Base-by-base conservation (phyloP, 169 alveolate genomes). In the Plasmodium gonderi region DNA sequence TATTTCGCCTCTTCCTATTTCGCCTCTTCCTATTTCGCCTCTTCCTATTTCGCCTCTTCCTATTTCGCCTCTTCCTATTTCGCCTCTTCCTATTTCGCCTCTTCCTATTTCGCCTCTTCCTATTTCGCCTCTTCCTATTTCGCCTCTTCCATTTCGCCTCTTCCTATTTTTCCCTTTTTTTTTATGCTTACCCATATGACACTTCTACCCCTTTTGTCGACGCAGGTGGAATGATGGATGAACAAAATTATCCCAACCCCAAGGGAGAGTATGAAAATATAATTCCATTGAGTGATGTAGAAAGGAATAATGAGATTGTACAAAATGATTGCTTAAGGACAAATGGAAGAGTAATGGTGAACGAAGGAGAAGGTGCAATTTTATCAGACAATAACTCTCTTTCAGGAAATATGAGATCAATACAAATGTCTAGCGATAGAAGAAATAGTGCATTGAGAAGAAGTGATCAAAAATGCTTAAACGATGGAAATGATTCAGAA, bases 381-480 rank as follows among this genome's bases (percentile, higher is more conserved):
- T 44, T 79, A 14, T 83, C 83, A 7, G 51, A 40, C 11, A 51
- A 83, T 17, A 83, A 83, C 29, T 83, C 82, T 14, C 36, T 69
- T 12, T 29, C 77, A 3, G 83, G 47, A 40, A 69, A 83, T 29
- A 69, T 83, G 45, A 45, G 92, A 49, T 83, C 92, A 40, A 83
- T 83, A 17, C 92, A 83, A 72, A 83, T 83, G 92, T 31, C 92
- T 8, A 83, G 92, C 64, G 51, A 64, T 31, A 47, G 83, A 83
- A 33, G 77, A 49, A 69, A 83, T 14, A 80, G 91, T 80, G 68
- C 91, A 38, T 14, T 80, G 29, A 20, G 81, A 60, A 83, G 92
- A 83, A 83, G 92, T 36, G 77, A 69, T 1, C 42, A 33, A 31
- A 83, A 83, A 83, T 83, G 75, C 11, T 45, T 83, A 68, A 83